Conservation (phyloP, 2,329 filamentous ascomycete species). For the Xylariaceae sp. region DNA sequence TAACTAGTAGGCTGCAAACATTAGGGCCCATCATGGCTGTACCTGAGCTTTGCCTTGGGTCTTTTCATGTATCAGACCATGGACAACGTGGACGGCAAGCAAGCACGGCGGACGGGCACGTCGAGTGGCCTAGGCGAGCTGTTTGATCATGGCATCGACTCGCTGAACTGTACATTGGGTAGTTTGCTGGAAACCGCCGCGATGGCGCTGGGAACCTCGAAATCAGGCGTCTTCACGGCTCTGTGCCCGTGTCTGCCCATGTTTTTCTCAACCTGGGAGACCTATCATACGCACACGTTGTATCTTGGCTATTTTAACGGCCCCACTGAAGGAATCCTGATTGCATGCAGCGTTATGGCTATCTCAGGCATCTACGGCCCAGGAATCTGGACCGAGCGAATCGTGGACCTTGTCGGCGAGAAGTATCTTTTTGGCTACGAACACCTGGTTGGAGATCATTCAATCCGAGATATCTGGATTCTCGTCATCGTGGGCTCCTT, state of each 20-base stretch:
- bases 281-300: slow-evolving; percentile 96
- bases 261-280: slow-evolving; percentile 99
- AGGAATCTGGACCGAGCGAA: slow-evolving; percentile 79
- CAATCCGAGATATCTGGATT: slow-evolving; percentile 89
- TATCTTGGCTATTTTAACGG: slow-evolving; percentile 98
- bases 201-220: slow-evolving; percentile 86
- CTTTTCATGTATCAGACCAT: slow-evolving; percentile 99
- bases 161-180: slow-evolving; percentile 92
- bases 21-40: slow-evolving; percentile 87
- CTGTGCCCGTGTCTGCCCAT: slow-evolving; percentile 91
- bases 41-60: slow-evolving; percentile 93
- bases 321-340: slow-evolving; percentile 90
- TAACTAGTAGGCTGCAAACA: slow-evolving; percentile 16
- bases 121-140: slow-evolving; percentile 94
- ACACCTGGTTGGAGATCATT: slow-evolving; percentile 69
- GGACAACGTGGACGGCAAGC: slow-evolving; percentile 99
- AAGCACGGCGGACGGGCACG: slow-evolving; percentile 91
- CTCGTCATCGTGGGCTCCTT: slow-evolving; percentile 70
- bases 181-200: slow-evolving; percentile 90
- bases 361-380: slow-evolving; percentile 88
- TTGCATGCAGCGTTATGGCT: slow-evolving; percentile 86
- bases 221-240: slow-evolving; percentile 87
- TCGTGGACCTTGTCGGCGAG: slow-evolving; percentile 71
- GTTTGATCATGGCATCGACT: slow-evolving; percentile 99
- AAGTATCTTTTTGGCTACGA: slow-evolving; percentile 58